These are phyloP conservation scores for Phytophthora macrochlamydospora DNA, from an alignment of 352 stramenopile species.

Conservation along the genomic window DNA sequence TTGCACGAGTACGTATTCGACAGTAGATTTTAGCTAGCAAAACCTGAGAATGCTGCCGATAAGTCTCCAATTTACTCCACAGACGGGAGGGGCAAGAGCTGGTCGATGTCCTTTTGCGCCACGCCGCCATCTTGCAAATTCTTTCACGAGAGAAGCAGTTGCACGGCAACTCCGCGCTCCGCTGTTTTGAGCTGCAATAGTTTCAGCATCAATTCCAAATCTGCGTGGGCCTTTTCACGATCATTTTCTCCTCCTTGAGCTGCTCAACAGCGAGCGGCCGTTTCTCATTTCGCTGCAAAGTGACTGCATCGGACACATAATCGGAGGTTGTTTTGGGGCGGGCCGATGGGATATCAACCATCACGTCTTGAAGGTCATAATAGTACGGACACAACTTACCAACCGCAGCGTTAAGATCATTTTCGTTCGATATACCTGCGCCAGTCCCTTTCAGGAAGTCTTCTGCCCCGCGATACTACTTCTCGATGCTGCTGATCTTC, in stretches of 20 bases:
- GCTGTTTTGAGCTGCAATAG: neutral
- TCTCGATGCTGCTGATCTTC: slow-evolving; percentile 2
- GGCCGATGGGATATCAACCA: neutral
- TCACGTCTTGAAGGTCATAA: neutral
- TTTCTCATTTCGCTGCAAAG: neutral
- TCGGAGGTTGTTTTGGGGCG: neutral
- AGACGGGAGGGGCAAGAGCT: neutral
- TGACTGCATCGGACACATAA: neutral
- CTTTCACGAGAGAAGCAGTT: slow-evolving; percentile 1
- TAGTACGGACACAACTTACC: slow-evolving; percentile 1
- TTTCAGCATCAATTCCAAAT: neutral
- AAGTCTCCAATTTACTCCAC: neutral
- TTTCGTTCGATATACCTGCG: slow-evolving; percentile 1
- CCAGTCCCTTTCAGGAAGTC: slow-evolving; percentile 2
- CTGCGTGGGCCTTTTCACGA: neutral
- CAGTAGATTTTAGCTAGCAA: neutral
- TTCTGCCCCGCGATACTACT: neutral
- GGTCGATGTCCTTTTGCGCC: neutral
- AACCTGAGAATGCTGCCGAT: too few relatives aligned
- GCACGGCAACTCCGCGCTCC: neutral
- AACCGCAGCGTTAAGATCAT: neutral
- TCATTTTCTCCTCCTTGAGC: neutral
- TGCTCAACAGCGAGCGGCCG: neutral
- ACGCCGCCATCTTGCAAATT: neutral
- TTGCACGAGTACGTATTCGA: neutral